Percentiles rank a stretch among this genome's conserved stretches.
Conservation (phyloP, 108 stramenopile species). For the Hondaea fermentalgiana region DNA sequence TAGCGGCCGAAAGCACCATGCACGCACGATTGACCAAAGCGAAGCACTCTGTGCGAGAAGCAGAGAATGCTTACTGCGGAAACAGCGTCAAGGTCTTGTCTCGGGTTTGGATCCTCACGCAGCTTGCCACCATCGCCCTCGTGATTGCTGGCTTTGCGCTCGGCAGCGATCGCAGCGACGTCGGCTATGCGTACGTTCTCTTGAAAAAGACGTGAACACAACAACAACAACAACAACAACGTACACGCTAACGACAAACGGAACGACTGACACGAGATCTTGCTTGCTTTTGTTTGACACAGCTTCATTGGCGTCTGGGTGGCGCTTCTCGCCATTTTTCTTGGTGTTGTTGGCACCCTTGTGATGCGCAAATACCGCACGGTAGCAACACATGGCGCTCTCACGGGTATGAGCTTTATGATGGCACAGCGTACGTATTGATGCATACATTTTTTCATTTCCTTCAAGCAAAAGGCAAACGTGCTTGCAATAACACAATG, state of each 20-base stretch:
- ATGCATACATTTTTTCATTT: background rate
- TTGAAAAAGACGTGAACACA: too few species aligned
- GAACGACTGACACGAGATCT: too few species aligned
- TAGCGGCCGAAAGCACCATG: background rate
- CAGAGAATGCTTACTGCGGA: background rate
- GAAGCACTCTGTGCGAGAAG: background rate
- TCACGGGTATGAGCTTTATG: background rate
- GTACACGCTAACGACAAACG: too few species aligned
- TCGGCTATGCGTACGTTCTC: background rate
- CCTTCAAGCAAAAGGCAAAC: background rate
- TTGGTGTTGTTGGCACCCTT: background rate
- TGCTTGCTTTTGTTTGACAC: too few species aligned
- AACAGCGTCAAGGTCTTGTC: background rate
- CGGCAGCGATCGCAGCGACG: background rate
- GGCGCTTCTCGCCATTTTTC: background rate
- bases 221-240: too few species aligned
- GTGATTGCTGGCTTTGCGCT: background rate
- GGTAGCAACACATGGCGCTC: background rate
- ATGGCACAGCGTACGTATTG: background rate
- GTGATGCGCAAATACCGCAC: background rate
- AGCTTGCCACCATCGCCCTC: background rate
- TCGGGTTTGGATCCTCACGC: background rate
- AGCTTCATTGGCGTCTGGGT: slow-evolving; percentile 9
- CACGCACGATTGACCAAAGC: background rate
- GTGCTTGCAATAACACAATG: too few species aligned